Conservation (phyloP, 2,329 filamentous ascomycete species). For the Pseudocercospora pini-densiflorae region DNA sequence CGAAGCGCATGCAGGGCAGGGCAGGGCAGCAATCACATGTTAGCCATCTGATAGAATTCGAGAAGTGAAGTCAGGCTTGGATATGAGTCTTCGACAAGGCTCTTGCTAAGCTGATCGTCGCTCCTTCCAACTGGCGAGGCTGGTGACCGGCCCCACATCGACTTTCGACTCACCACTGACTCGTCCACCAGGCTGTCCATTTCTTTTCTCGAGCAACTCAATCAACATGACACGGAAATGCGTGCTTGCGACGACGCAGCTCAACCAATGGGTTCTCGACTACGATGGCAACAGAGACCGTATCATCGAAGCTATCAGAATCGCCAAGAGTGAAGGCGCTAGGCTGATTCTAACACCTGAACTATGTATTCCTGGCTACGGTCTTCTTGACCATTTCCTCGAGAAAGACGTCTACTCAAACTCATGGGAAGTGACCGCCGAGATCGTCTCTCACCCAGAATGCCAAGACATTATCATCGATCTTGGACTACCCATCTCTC, state of each 20-base stretch:
- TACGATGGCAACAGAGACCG: slow-evolving; percentile 67
- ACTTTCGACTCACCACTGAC: not conserved
- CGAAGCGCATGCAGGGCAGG: not conserved
- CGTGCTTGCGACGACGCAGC: slow-evolving; percentile 50
- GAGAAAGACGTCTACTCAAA: slow-evolving; percentile 47
- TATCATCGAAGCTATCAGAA: slow-evolving; percentile 65
- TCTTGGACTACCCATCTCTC: slow-evolving; percentile 59
- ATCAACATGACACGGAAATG: slow-evolving; percentile 39
- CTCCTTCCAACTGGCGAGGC: not conserved
- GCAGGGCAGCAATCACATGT: not conserved
- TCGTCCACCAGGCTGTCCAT: not conserved
- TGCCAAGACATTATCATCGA: slow-evolving; percentile 68
- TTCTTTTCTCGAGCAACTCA: not conserved
- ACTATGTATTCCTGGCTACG: slow-evolving; percentile 65
- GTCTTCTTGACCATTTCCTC: slow-evolving; percentile 67
- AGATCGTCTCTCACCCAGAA: slow-evolving; percentile 64
- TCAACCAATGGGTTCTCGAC: slow-evolving; percentile 59
- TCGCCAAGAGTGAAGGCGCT: slow-evolving; percentile 66
- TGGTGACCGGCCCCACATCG: not conserved
- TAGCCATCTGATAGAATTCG: not conserved
- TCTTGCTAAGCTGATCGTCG: not conserved
- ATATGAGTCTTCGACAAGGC: not conserved
- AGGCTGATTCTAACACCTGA: slow-evolving; percentile 57
- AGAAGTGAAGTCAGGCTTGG: not conserved
- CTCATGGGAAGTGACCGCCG: slow-evolving; percentile 64